Conservation (phyloP, 768 basidiomycete species). For the Paxillus rubicundulus region DNA sequence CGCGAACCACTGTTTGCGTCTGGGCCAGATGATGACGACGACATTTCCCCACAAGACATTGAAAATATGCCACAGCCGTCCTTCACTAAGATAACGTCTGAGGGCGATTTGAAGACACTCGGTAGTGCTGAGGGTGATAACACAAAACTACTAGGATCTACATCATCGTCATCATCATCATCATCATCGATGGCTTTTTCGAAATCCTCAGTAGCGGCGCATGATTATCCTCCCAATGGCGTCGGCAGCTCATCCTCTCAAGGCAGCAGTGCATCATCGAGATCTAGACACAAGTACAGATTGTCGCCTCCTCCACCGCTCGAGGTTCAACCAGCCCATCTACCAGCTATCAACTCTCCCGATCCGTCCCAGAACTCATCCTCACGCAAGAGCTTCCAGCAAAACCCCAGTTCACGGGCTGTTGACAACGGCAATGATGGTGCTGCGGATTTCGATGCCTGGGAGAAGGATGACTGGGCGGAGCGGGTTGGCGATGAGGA, state of each 20-base stretch:
- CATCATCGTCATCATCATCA: constrained; percentile 19
- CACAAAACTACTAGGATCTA: constrained; percentile 10
- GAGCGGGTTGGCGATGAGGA: constrained; percentile 47
- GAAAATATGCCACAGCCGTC: constrained; percentile 42
- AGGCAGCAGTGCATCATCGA: constrained; percentile 13
- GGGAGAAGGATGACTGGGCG: constrained; percentile 57
- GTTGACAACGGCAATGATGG: background rate
- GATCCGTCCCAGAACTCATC: constrained; percentile 12
- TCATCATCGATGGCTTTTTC: constrained; percentile 16
- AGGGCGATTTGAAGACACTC: constrained; percentile 23
- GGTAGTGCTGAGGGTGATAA: constrained; percentile 13
- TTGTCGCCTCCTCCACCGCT: constrained; percentile 41
- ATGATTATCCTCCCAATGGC: constrained; percentile 59
- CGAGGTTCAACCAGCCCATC: constrained; percentile 30
- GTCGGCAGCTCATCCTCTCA: constrained; percentile 36
- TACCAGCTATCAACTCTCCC: constrained; percentile 38
- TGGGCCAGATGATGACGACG: constrained; percentile 51
- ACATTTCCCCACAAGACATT: constrained; percentile 37
- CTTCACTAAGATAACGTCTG: constrained; percentile 35
- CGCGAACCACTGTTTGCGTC: constrained; percentile 63
- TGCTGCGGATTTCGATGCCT: constrained; percentile 16
- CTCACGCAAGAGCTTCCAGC: background rate
- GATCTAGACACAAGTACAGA: constrained; percentile 27
- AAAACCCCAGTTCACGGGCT: constrained; percentile 1
- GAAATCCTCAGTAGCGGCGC: constrained; percentile 5